phyloP scores from a whole-genome alignment of 345 rosid genomes.

The Salix caprea region DNA sequence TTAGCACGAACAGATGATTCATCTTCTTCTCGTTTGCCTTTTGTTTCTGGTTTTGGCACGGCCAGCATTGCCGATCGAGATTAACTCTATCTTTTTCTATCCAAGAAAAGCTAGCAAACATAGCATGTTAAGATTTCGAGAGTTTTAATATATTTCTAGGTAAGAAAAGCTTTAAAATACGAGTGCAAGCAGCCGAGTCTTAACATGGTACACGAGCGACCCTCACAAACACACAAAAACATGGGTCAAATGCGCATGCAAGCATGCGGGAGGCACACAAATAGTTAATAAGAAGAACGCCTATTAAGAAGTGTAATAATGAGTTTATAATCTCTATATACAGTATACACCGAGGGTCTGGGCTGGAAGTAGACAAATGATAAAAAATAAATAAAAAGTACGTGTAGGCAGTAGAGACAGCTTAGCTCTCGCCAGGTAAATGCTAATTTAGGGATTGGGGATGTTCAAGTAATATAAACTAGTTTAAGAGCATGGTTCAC shows the following conservation, averaged over 20 bases:
- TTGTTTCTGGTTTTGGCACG: not conserved
- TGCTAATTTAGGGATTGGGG: slow-evolving; percentile 34
- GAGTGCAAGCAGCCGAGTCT: not conserved
- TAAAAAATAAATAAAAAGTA: too few species aligned
- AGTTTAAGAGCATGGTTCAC: slow-evolving; percentile 20
- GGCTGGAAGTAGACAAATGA: slow-evolving; percentile 24
- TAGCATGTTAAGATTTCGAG: not conserved
- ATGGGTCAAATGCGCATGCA: slow-evolving; percentile 69
- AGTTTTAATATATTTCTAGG: too few species aligned
- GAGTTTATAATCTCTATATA: slow-evolving; percentile 49
- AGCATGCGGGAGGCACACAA: slow-evolving; percentile 35
- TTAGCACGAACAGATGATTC: too few species aligned
- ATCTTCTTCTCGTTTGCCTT: not conserved
- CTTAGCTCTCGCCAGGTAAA: slow-evolving; percentile 6
- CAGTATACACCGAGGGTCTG: slow-evolving; percentile 32
- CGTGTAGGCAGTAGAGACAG: not conserved
- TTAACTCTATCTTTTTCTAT: not conserved
- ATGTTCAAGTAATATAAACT: slow-evolving; percentile 1
- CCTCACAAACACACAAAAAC: slow-evolving; percentile 32
- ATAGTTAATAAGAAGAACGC: slow-evolving; percentile 23
- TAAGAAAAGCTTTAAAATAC: too few species aligned
- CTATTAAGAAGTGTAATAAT: slow-evolving; percentile 39
- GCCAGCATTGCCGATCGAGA: not conserved
- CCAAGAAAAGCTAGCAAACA: not conserved
- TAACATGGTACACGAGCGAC: slow-evolving; percentile 5